phyloP scores from a whole-genome alignment of 2,329 filamentous ascomycete species.

The Macrophomina phaseolina region DNA sequence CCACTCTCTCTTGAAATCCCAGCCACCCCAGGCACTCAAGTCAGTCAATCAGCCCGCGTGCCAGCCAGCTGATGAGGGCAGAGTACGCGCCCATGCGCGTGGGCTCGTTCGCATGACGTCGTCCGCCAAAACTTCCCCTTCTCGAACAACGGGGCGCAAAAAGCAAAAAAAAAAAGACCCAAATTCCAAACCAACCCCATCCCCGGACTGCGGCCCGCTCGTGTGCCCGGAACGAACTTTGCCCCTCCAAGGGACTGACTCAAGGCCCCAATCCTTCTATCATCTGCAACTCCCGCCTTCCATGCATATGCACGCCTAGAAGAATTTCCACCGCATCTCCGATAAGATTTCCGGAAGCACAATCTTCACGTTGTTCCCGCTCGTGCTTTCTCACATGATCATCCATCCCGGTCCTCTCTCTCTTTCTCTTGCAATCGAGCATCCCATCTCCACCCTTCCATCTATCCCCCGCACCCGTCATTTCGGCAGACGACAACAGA shows the following conservation, averaged over 20 bases:
- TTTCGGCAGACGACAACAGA: not conserved
- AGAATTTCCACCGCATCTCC: not conserved
- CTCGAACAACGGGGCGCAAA: not conserved
- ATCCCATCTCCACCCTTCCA: not conserved
- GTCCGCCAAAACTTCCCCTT: not conserved
- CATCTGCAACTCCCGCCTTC: constrained; percentile 1
- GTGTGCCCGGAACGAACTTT: not conserved
- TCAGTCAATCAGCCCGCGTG: not conserved
- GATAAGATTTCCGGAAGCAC: not conserved
- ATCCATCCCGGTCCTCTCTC: not conserved
- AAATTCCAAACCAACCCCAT: not conserved
- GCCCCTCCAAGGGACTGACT: not conserved
- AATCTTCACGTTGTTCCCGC: not conserved
- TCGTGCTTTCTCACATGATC: not conserved
- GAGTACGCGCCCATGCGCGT: not conserved
- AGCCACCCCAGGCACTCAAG: constrained; percentile 5
- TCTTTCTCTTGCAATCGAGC: not conserved
- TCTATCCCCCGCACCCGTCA: not conserved
- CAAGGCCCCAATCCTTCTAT: not conserved
- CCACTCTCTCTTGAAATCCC: constrained; percentile 5
- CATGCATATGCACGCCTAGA: constrained; percentile 14
- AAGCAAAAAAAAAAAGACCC: not conserved
- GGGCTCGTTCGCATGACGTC: constrained; percentile 22
- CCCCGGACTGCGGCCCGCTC: constrained; percentile 20
- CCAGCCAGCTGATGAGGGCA: no score